Evolutionary conservation across 805 yeast species (phyloP), one percentile per base, ranked within the genome.

Genomic region (Candida dajiaensis): DNA sequence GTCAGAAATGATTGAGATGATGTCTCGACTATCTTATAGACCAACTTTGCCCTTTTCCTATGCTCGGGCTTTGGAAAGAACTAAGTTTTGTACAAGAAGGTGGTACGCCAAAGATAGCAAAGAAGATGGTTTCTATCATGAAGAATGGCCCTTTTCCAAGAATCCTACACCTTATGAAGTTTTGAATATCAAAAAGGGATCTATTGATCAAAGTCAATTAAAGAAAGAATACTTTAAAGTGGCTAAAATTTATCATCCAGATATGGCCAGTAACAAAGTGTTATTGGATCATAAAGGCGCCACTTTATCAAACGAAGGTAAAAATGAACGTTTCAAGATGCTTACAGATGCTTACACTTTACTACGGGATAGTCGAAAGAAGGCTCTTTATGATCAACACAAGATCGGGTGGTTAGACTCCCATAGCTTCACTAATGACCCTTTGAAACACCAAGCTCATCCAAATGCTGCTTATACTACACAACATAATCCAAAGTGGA

Each of bases 191-290:
- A 50, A 50, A 6, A 61, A 63, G 0, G 54, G 55, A 1, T 60
- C 60, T 21, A 63, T 74, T 38, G 73, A 73, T 46, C 62, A 62
- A 42, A 62, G 55, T 11, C 51, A 61, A 26, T 64, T 83, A 42
- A 77, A 77, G 49, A 51, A 65, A 22, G 73, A 73, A 40, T 85
- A 83, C 57, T 77, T 75, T 53, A 70, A 76, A 44, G 67, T 79
- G 41, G 89, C 89, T 11, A 86, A 85, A 62, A 59, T 81, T 10
- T 89, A 89, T 56, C 97, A 89, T 61, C 97, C 97, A 0, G 97
- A 89, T 59, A 61, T 74, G 3, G 56, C 70, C 3, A 49, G 56
- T 16, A 61, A 63, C 29, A 46, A 51, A 0, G 53, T 64, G 0
- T 40, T 53, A 3, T 29, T 61, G 9, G 62, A 65, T 35, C 62